phyloP scores from a whole-genome alignment of 2,329 filamentous ascomycete species.

The Zasmidium angulare region DNA sequence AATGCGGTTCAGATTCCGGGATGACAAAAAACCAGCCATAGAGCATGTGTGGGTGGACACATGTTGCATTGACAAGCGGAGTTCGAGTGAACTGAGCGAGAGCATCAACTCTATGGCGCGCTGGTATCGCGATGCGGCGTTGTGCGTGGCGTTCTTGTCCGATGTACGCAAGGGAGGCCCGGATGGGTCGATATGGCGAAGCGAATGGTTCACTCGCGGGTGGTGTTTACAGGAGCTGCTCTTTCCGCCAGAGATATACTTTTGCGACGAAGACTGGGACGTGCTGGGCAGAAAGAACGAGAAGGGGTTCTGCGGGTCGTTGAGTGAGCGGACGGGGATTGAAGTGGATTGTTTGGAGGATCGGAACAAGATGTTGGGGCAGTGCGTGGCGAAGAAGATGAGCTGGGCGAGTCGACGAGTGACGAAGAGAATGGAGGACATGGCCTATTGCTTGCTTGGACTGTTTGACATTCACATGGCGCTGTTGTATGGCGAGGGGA shows the following conservation, averaged over 20 bases:
- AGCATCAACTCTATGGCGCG: constrained; percentile 18
- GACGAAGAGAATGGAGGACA: constrained; percentile 38
- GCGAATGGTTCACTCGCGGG: neutral
- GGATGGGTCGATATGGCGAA: neutral
- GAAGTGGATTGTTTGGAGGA: neutral
- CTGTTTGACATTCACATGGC: constrained; percentile 47
- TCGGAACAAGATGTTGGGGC: neutral
- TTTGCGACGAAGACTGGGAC: neutral
- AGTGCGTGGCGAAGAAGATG: constrained; percentile 12
- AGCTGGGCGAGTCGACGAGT: constrained; percentile 10
- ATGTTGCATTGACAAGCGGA: constrained; percentile 24
- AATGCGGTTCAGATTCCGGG: neutral
- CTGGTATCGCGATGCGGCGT: constrained; percentile 1
- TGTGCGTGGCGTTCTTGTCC: constrained; percentile 18
- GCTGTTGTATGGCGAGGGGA: constrained; percentile 42
- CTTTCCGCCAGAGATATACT: neutral
- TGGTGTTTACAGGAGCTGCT: constrained; percentile 13
- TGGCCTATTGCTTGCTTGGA: constrained; percentile 46
- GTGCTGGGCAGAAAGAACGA: neutral
- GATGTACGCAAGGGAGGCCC: constrained; percentile 6
- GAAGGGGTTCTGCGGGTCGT: neutral
- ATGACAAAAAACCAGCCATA: neutral
- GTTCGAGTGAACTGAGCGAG: constrained; percentile 12
- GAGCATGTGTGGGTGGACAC: constrained; percentile 23
- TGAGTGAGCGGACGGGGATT: neutral